Conservation (phyloP, 345 rosid species). For the Schrenkiella parvula region DNA sequence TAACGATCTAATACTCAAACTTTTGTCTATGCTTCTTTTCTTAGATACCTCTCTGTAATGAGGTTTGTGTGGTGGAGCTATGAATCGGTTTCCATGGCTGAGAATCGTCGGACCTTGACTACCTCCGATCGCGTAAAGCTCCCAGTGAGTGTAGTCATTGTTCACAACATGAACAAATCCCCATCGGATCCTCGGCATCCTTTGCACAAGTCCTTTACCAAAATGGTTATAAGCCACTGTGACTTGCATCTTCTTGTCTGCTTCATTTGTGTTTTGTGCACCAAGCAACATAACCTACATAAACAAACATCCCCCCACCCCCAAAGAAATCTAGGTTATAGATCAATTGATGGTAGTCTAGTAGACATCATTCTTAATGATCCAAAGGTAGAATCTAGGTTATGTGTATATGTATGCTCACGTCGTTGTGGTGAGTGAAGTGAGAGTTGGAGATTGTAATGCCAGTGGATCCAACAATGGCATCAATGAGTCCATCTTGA, state of each 20-base stretch:
- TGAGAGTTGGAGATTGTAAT: conserved; percentile 79
- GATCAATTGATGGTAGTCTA: neutral
- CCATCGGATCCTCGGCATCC: conserved; percentile 76
- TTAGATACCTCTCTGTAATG: conserved; percentile 45
- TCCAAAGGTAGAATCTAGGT: neutral
- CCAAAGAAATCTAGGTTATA: neutral
- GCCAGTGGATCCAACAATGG: conserved; percentile 63
- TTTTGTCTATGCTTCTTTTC: neutral
- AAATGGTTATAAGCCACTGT: conserved; percentile 77
- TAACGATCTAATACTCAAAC: neutral
- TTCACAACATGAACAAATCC: conserved; percentile 77
- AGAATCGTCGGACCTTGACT: conserved; percentile 58
- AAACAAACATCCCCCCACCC: neutral
- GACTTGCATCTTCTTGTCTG: conserved; percentile 56
- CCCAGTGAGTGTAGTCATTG: conserved; percentile 78
- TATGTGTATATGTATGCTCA: conserved; percentile 19
- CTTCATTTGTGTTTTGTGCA: conserved; percentile 39
- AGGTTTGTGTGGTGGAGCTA: conserved; percentile 46
- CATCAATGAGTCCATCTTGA: conserved; percentile 70
- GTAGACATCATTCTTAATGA: neutral
- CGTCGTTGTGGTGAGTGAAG: conserved; percentile 75
- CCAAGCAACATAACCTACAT: conserved; percentile 65
- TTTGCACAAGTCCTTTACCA: conserved; percentile 65
- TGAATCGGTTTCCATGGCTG: conserved; percentile 74
- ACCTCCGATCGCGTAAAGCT: conserved; percentile 76